Evolutionary conservation across 257 asterid genomes (phyloP).

Genomic region (Cinchona pubescens): DNA sequence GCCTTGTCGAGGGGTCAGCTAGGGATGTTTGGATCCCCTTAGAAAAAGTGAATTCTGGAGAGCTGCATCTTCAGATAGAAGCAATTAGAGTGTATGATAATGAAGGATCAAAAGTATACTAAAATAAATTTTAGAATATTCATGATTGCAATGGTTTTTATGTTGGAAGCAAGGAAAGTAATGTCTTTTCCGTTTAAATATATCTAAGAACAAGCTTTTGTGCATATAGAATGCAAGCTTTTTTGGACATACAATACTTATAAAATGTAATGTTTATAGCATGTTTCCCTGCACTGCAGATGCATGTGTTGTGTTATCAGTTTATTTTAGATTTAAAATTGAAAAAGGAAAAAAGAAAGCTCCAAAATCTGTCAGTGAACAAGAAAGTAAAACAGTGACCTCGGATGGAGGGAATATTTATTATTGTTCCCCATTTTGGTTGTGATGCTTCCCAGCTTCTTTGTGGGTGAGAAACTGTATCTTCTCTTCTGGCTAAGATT

Average conservation of each 20-base stretch:
- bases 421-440: background rate
- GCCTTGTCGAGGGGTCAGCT: conserved; percentile 71
- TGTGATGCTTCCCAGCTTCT: background rate
- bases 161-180: background rate
- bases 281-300: background rate
- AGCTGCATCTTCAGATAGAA: conserved; percentile 79
- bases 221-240: background rate
- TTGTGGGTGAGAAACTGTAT: background rate
- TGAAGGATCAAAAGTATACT: conserved; percentile 59
- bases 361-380: background rate
- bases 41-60: conserved; percentile 88
- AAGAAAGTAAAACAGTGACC: background rate
- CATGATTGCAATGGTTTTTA: background rate
- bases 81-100: conserved; percentile 51
- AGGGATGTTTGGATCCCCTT: conserved; percentile 87
- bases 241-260: background rate
- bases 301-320: background rate
- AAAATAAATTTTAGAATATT: background rate
- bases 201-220: background rate
- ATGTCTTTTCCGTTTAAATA: background rate
- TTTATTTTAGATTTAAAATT: background rate
- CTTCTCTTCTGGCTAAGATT: background rate
- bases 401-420: background rate
- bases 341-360: background rate
- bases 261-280: background rate